phyloP scores from a whole-genome alignment of 202 grass and related monocot species.

The Musa balbisiana region DNA sequence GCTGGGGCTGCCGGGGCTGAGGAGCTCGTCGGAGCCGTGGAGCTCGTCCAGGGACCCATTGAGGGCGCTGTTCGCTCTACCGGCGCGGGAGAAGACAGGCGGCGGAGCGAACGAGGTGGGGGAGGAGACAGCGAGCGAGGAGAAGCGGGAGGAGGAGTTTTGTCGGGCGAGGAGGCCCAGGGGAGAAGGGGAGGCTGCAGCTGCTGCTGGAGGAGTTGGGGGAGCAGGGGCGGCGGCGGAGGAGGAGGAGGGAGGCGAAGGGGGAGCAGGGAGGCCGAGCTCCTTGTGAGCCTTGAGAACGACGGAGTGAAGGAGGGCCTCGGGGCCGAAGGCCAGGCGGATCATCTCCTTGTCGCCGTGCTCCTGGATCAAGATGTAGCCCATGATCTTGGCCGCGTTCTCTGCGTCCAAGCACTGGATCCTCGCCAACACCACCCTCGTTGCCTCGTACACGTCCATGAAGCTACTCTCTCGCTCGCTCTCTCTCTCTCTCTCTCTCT shows the following conservation, averaged over 20 bases:
- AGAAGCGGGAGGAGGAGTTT: slow-evolving; percentile 39
- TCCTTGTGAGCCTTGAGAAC: slow-evolving; percentile 61
- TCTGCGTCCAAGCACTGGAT: slow-evolving; percentile 78
- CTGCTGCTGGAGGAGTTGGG: neutral
- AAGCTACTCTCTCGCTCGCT: neutral
- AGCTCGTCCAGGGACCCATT: slow-evolving; percentile 34
- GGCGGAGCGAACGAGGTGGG: slow-evolving; percentile 57
- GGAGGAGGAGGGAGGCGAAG: slow-evolving; percentile 31
- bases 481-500: too few species aligned
- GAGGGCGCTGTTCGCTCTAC: slow-evolving; percentile 34
- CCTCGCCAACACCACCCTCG: slow-evolving; percentile 86
- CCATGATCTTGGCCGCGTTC: slow-evolving; percentile 89
- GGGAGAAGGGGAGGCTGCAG: neutral
- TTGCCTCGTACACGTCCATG: slow-evolving; percentile 93
- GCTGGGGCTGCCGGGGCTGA: slow-evolving; percentile 33
- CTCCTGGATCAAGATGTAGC: slow-evolving; percentile 73
- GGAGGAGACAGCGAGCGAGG: slow-evolving; percentile 47
- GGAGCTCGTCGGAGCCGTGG: slow-evolving; percentile 33
- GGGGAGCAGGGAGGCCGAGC: slow-evolving; percentile 31
- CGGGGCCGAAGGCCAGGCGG: slow-evolving; percentile 78
- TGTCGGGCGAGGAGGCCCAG: slow-evolving; percentile 47
- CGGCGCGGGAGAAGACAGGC: slow-evolving; percentile 51
- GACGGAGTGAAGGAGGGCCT: slow-evolving; percentile 65
- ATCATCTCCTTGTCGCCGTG: slow-evolving; percentile 98
- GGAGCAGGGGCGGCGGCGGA: slow-evolving; percentile 18